Evolutionary conservation across 2,329 filamentous ascomycete genomes (phyloP).

Genomic region (Verticillium tricorpus): DNA sequence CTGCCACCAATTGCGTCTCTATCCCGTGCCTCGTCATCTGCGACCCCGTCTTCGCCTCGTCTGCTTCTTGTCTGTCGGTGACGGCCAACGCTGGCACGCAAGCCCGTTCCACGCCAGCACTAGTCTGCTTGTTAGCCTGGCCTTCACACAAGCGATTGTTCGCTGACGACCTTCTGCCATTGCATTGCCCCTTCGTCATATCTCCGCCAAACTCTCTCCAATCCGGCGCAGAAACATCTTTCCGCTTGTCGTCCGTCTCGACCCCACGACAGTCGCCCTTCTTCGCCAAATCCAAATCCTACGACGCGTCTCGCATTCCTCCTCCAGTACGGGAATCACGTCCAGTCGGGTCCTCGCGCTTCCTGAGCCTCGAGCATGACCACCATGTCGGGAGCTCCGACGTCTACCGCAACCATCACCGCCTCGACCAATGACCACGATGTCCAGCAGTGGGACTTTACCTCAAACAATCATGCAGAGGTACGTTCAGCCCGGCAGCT

Average conservation of each 20-base stretch:
- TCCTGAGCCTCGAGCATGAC: slow-evolving; percentile 35
- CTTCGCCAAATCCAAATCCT: background rate
- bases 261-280: background rate
- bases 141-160: background rate
- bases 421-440: slow-evolving; percentile 45
- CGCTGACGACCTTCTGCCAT: background rate
- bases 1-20: background rate
- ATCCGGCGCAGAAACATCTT: background rate
- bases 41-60: background rate
- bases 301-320: background rate
- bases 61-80: background rate
- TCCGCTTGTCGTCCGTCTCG: background rate
- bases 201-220: background rate
- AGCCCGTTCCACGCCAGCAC: background rate
- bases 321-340: background rate
- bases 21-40: background rate
- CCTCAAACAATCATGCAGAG: slow-evolving; percentile 25
- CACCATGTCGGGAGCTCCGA: slow-evolving; percentile 46
- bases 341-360: background rate
- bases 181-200: background rate
- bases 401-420: slow-evolving; percentile 41
- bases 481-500: slow-evolving; percentile 18
- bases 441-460: slow-evolving; percentile 38
- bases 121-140: background rate
- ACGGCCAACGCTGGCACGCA: background rate